phyloP scores from a whole-genome alignment of 208 protist species.

The Leishmania aethiopica region DNA sequence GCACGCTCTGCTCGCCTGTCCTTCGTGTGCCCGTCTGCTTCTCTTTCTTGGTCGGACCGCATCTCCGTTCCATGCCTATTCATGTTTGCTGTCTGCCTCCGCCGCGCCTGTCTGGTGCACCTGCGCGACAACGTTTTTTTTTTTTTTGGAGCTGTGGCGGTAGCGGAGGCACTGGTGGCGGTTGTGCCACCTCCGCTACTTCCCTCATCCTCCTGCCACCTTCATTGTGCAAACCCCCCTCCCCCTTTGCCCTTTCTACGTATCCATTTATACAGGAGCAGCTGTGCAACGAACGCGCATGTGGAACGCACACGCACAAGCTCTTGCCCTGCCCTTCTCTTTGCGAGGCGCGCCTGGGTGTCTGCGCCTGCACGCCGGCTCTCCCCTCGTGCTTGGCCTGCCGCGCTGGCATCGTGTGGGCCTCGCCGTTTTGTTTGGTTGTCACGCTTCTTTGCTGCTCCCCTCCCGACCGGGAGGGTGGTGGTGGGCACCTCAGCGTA shows the following conservation, averaged over 20 bases:
- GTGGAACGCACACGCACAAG: background rate
- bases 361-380: background rate
- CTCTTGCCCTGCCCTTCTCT: background rate
- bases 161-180: background rate
- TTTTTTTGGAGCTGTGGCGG: background rate
- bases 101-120: background rate
- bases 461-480: background rate
- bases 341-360: no score
- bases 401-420: background rate
- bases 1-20: no score
- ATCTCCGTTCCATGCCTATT: background rate
- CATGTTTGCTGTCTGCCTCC: background rate
- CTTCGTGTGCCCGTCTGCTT: background rate
- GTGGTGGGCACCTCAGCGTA: background rate
- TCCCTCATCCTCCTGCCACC: no score
- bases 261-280: background rate
- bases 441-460: background rate
- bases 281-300: no score
- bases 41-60: no score
- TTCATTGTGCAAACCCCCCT: no score
- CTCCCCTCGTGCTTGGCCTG: background rate
- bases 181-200: background rate
- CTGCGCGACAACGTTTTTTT: background rate
- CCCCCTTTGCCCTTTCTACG: background rate
- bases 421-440: background rate